These are phyloP conservation scores for Torulaspora delbrueckii DNA, from an alignment of 805 yeast genomes.

Conservation along the genomic window DNA sequence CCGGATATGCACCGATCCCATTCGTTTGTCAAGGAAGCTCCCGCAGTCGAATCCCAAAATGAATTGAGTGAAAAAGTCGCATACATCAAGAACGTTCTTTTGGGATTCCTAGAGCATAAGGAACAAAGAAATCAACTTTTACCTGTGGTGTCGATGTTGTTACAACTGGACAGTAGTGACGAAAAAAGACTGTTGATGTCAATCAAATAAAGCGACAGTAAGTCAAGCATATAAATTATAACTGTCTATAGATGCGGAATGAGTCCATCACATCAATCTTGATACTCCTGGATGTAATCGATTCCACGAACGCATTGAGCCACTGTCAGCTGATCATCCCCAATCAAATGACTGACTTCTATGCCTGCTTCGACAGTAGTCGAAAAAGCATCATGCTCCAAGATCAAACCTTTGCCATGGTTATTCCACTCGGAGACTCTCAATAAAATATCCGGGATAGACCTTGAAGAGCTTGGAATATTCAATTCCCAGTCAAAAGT, in stretches of 20 bases:
- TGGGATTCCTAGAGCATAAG: conserved; percentile 85
- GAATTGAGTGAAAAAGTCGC: conserved; percentile 51
- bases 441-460: conserved; percentile 41
- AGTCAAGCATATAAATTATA: neutral
- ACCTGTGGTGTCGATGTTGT: conserved; percentile 76
- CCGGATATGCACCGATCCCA: conserved; percentile 21
- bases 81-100: conserved; percentile 80
- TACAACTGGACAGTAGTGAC: conserved; percentile 65
- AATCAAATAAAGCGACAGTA: conserved; percentile 20
- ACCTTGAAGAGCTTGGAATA: neutral
- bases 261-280: neutral
- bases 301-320: conserved; percentile 71
- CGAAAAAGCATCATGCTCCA: conserved; percentile 77
- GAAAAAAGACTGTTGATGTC: conserved; percentile 66
- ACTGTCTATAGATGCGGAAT: neutral
- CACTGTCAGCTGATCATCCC: conserved; percentile 63
- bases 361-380: conserved; percentile 67
- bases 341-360: conserved; percentile 51
- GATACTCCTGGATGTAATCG: conserved; percentile 47
- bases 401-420: conserved; percentile 55
- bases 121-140: conserved; percentile 84
- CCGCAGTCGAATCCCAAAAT: conserved; percentile 12
- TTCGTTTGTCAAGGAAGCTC: conserved; percentile 11
- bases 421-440: conserved; percentile 55
- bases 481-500: conserved; percentile 83